Base-by-base conservation (phyloP, 768 basidiomycete species). In the Suillus brevipes region DNA sequence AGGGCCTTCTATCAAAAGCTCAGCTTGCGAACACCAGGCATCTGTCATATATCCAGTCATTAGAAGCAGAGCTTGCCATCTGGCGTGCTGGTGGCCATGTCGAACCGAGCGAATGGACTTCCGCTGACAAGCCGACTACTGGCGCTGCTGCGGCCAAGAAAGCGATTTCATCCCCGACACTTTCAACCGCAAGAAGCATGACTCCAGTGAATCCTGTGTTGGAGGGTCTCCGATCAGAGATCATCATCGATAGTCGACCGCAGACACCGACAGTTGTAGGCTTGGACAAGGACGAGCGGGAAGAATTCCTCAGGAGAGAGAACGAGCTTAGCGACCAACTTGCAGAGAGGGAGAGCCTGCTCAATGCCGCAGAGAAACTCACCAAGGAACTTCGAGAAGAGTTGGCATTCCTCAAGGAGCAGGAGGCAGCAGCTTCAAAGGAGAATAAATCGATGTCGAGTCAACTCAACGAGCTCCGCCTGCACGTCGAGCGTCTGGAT, bases 401-500 rank as follows among this genome's bases (percentile, higher is more conserved):
- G 75, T 79, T 99, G 60, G 76, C 84, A 28, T 92, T 95, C 83
- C 83, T 97, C 77, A 95, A 93, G 77, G 95, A 97, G 74, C 94
- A 97, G 75, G 95, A 96, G 74, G 80, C 87, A 8, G 80, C 87
- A 10, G 81, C 91, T 47, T 92, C 87, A 65, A 90, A 90, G 83
- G 97, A 99, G 78, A 96, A 97, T 83, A 96, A 97, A 78, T 78
- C 87, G 4, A 95, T 98, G 89, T 94, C 95, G 18, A 87, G 87
- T 56, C 95, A 98, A 72, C 83, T 99, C 70, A 95, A 93, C 73
- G 97, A 99, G 69, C 83, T 99, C 45, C 89, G 94, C 56, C 79
- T 98, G 56, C 91, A 95, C 80, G 87, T 97, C 55, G 95, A 97
- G 78, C 84, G 96, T 49, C 83, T 99, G 36, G 92, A 93, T 71